phyloP scores from a whole-genome alignment of 352 stramenopile species.

The Phytophthora sansomeana region DNA sequence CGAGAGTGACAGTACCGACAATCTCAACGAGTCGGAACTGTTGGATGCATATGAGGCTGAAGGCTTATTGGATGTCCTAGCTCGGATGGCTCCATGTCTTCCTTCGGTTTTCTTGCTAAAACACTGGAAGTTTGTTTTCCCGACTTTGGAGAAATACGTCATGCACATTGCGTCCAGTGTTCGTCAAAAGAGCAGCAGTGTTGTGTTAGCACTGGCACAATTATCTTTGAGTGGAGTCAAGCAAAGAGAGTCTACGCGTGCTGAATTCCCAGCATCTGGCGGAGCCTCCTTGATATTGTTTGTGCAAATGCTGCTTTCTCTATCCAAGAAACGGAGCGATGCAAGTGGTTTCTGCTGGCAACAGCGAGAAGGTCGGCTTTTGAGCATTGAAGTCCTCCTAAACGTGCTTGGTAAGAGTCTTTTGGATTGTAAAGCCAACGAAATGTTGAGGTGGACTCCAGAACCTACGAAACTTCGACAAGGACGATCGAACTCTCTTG shows the following conservation, averaged over 20 bases:
- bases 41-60: slow-evolving; percentile 66
- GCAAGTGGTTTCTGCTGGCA: slow-evolving; percentile 61
- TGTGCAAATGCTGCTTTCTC: slow-evolving; percentile 54
- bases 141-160: slow-evolving; percentile 75
- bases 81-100: slow-evolving; percentile 50
- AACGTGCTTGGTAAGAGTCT: slow-evolving; percentile 51
- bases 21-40: slow-evolving; percentile 28
- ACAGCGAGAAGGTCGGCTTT: slow-evolving; percentile 68
- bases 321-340: slow-evolving; percentile 38
- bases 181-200: slow-evolving; percentile 57
- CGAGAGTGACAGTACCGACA: slow-evolving; percentile 2
- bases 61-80: slow-evolving; percentile 71
- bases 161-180: slow-evolving; percentile 79
- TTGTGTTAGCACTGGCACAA: slow-evolving; percentile 57
- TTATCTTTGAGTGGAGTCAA: slow-evolving; percentile 21
- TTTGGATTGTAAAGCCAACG: slow-evolving; percentile 6
- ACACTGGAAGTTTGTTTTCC: slow-evolving; percentile 78
- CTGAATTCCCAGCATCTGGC: background rate
- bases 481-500: background rate
- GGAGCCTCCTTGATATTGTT: slow-evolving; percentile 44
- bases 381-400: slow-evolving; percentile 68
- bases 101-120: slow-evolving; percentile 62
- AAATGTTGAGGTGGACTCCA: slow-evolving; percentile 16
- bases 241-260: background rate
- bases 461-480: background rate